phyloP scores from a whole-genome alignment of 331 rosid species.

The Rosa hybrid region DNA sequence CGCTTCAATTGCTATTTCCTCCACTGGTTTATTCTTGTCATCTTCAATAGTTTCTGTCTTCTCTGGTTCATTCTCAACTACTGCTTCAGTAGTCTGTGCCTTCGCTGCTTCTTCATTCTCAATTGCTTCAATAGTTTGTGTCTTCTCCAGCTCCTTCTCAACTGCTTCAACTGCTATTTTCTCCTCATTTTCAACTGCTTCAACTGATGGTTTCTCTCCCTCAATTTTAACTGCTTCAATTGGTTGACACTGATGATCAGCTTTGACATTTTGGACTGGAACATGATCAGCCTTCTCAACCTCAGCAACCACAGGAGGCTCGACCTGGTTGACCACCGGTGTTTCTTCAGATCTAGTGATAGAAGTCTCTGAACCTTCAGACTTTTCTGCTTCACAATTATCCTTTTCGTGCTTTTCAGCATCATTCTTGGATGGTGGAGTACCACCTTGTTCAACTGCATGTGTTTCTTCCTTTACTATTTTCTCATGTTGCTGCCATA shows the following conservation, averaged over 20 bases:
- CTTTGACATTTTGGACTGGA: background rate
- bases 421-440: slow-evolving; percentile 6
- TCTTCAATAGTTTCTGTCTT: background rate
- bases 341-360: slow-evolving; percentile 10
- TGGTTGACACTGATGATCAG: background rate
- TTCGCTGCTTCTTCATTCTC: slow-evolving; percentile 2
- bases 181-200: background rate
- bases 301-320: background rate
- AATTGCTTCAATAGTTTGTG: background rate
- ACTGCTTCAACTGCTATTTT: background rate
- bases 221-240: background rate
- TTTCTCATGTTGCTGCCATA: slow-evolving; percentile 16
- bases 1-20: background rate
- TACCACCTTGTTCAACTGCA: background rate
- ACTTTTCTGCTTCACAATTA: background rate
- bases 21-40: slow-evolving; percentile 7
- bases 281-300: slow-evolving; percentile 13
- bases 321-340: background rate
- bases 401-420: background rate
- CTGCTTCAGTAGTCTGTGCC: background rate
- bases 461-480: background rate
- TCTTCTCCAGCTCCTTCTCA: background rate
- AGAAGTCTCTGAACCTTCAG: background rate
- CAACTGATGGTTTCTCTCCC: background rate
- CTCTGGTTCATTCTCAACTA: background rate